These are phyloP conservation scores for barley (Hordeum vulgare) DNA, from an alignment of 176 grass and related monocot genomes.

Conservation along the genomic window MorexV3_pseudomolecules_assembly NC_058520.1:14237510-14238009, in stretches of 20 bases:
- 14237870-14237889: slow-evolving; percentile 49
- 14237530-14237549: slow-evolving; percentile 50
- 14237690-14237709: slow-evolving; percentile 6
- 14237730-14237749: slow-evolving; percentile 65
- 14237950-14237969: slow-evolving; percentile 45
- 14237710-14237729: slow-evolving; percentile 58
- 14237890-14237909: slow-evolving; percentile 66
- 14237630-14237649: too few species aligned
- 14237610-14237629: not conserved
- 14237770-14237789: slow-evolving; percentile 64
- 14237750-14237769: slow-evolving; percentile 51
- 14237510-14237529: slow-evolving; percentile 57
- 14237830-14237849: slow-evolving; percentile 63
- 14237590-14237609: slow-evolving; percentile 42
- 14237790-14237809: slow-evolving; percentile 63
- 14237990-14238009: slow-evolving; percentile 48
- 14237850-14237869: slow-evolving; percentile 63
- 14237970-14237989: slow-evolving; percentile 70
- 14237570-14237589: slow-evolving; percentile 61
- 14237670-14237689: not conserved
- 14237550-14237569: slow-evolving; percentile 39
- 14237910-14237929: slow-evolving; percentile 57
- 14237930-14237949: slow-evolving; percentile 49
- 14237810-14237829: slow-evolving; percentile 75
- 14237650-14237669: not conserved